Evolutionary conservation across 371 early-diverging fungal genomes (phyloP), one percentile per base, ranked within the genome.

Genomic region (Mortierella sp.): DNA sequence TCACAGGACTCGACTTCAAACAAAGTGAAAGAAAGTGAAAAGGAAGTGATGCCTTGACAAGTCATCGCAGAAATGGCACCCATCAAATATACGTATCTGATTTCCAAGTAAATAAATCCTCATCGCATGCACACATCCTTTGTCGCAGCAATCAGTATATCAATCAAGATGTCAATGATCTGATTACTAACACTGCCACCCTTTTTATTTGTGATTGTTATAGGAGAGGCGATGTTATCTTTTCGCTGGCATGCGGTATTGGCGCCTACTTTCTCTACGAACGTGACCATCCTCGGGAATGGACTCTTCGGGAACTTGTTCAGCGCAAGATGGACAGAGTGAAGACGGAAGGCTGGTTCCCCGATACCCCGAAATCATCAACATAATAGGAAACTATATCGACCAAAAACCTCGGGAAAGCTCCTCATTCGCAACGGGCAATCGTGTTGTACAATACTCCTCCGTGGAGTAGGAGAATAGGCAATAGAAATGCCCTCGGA

Each of bases 221-320:
- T 60, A 75, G 76, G 57, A 55, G 65, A 49, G 76, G 76, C 43
- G 76, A 75, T 49, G 49, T 75, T 31, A 70, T 64, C 37, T 75
- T 75, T 49, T 75, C 76, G 17, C 17, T 75, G 11, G 70, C 34
- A 28, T 75, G 76, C 15, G 76, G 76, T 15, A 28, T 75, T n/a
- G 76, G 69, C 23, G 76, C 76, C 32, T 75, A 75, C 44, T 75
- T 75, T 64, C 65, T 69, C 11, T 75, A 75, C n/a, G 76, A 75
- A 30, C 69, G 61, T 3, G 76, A 75, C 31, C 76, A 75, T 30
- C 76, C 76, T 4, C 46, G 69, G 32, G 76, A 75, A 32, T 75
- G 76, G 69, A 75, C 69, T 15, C 65, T 75, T 21, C 59, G 43
- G 46, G 69, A 69, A n/a, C 70, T 75, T n/a, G 65, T 64, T 7